Conservation (phyloP, 305 asterid species). For the Lippia alba region DNA sequence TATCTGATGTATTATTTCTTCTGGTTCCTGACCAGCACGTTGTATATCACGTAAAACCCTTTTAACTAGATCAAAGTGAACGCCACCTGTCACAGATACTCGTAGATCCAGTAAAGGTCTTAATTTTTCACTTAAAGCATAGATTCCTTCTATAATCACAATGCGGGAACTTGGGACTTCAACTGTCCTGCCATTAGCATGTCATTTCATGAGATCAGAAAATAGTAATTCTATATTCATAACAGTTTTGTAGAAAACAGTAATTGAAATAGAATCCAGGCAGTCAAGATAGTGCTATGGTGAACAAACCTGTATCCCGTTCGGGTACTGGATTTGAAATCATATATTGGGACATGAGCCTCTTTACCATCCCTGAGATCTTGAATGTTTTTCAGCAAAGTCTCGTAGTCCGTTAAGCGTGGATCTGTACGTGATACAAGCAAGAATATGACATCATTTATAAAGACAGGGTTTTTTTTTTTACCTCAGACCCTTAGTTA, state of each 20-base stretch:
- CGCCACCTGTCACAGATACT: constrained; percentile 97
- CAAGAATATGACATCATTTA: constrained; percentile 32
- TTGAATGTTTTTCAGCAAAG: constrained; percentile 80
- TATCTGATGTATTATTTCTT: constrained; percentile 98
- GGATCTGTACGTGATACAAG: constrained; percentile 70
- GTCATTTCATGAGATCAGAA: constrained; percentile 38
- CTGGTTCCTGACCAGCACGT: constrained; percentile 98
- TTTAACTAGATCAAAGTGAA: constrained; percentile 98
- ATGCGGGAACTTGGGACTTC: constrained; percentile 96
- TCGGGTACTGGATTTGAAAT: constrained; percentile 97
- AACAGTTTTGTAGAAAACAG: too few relatives aligned
- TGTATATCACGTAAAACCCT: constrained; percentile 97
- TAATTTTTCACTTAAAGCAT: constrained; percentile 90
- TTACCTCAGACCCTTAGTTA: too few relatives aligned
- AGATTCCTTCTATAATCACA: constrained; percentile 93
- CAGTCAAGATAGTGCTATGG: constrained; percentile 16
- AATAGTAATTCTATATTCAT: too few relatives aligned
- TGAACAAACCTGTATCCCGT: constrained; percentile 80
- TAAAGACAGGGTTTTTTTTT: too few relatives aligned
- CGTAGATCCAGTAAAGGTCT: constrained; percentile 90
- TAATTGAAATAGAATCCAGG: constrained; percentile 15
- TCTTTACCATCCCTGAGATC: constrained; percentile 82
- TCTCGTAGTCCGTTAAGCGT: constrained; percentile 96
- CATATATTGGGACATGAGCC: constrained; percentile 88
- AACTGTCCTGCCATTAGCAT: constrained; percentile 71